These are phyloP conservation scores for Aspergillus bombycis DNA, from an alignment of 2,329 filamentous ascomycete species.

Conservation along the genomic window DNA sequence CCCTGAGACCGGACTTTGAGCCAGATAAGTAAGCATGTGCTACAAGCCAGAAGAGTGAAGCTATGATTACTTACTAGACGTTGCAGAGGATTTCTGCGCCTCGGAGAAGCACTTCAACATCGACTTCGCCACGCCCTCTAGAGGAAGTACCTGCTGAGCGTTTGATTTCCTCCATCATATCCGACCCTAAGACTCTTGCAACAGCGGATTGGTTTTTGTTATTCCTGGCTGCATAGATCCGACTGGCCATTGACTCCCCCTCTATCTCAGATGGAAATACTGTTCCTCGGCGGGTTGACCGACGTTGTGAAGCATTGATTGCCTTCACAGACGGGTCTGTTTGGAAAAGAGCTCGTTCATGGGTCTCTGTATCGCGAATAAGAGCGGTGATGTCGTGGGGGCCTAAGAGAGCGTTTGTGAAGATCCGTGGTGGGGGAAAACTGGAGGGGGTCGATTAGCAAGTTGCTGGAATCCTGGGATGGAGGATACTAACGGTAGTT, in stretches of 20 bases:
- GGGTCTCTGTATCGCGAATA: conserved; percentile 91
- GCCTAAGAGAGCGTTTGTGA: conserved; percentile 88
- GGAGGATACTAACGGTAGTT: conserved; percentile 64
- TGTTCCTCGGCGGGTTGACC: conserved; percentile 52
- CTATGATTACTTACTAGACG: conserved; percentile 66
- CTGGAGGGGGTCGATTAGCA: conserved; percentile 48
- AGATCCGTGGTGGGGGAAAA: conserved; percentile 89
- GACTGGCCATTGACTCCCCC: conserved; percentile 48
- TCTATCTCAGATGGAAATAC: conserved; percentile 48
- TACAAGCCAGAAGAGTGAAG: background rate
- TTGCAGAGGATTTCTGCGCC: conserved; percentile 88
- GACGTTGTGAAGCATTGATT: conserved; percentile 51
- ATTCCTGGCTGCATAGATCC: conserved; percentile 57
- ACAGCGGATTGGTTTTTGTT: conserved; percentile 77
- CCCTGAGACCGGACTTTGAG: conserved; percentile 69
- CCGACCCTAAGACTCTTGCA: conserved; percentile 82
- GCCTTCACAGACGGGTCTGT: conserved; percentile 70
- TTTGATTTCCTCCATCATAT: conserved; percentile 80
- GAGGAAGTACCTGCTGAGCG: conserved; percentile 60
- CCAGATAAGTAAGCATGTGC: conserved; percentile 19
- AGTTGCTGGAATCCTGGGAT: background rate
- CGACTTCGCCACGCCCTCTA: conserved; percentile 68
- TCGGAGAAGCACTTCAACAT: conserved; percentile 80
- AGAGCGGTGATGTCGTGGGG: conserved; percentile 90
- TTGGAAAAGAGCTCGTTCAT: conserved; percentile 94